Percentiles rank a stretch among this genome's conserved stretches.
phyloP scores from a whole-genome alignment of 768 basidiomycete genomes.

The Leccinellum rugosiceps region DNA sequence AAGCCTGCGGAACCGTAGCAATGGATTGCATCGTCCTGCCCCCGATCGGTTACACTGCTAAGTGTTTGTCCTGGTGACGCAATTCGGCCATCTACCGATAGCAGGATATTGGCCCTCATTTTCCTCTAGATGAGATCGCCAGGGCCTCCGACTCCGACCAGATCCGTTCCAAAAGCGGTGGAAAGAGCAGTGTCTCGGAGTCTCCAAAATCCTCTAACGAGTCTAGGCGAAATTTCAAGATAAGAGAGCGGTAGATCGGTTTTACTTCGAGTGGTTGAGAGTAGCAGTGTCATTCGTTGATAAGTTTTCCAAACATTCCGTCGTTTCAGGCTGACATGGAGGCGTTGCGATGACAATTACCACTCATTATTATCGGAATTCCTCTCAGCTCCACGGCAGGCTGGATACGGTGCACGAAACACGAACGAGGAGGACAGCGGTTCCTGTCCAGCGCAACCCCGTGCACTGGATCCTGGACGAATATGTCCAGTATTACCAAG shows the following conservation, averaged over 20 bases:
- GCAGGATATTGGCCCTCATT: conserved; percentile 10
- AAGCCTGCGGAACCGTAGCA: conserved; percentile 23
- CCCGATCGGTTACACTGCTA: conserved; percentile 17
- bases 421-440: conserved; percentile 10
- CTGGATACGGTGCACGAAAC: conserved; percentile 23
- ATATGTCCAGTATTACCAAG: conserved; percentile 13
- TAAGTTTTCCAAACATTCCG: conserved; percentile 5
- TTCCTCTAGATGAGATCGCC: conserved; percentile 16
- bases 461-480: conserved; percentile 7
- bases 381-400: conserved; percentile 15
- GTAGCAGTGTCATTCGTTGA: background rate
- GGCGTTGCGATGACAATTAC: background rate
- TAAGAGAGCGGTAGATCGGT: background rate
- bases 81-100: conserved; percentile 21
- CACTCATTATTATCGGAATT: conserved; percentile 9
- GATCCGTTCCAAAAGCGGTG: conserved; percentile 9
- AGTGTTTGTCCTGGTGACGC: conserved; percentile 19
- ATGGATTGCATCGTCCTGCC: conserved; percentile 17
- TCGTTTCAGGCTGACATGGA: conserved; percentile 17
- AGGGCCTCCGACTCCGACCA: conserved; percentile 12
- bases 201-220: background rate
- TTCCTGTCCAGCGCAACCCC: conserved; percentile 3
- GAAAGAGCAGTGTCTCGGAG: background rate
- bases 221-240: background rate
- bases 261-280: background rate